Evolutionary conservation across 805 yeast species (phyloP).

Genomic region (Nakazawaea ishiwadae): DNA sequence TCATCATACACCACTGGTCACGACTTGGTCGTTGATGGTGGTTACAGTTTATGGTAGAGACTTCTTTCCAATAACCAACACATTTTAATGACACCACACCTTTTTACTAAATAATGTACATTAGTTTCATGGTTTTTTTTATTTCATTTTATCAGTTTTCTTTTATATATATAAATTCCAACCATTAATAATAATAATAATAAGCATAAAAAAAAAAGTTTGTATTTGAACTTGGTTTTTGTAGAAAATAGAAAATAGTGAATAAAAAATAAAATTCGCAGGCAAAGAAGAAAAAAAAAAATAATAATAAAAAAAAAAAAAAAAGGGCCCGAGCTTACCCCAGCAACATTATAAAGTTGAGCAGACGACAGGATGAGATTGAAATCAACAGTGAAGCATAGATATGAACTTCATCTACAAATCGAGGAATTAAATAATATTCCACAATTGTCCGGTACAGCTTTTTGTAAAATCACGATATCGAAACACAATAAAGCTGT

Average conservation of each 20-base stretch:
- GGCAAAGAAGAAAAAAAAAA: background rate
- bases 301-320: too few relatives aligned
- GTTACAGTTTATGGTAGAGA: constrained; percentile 80
- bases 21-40: constrained; percentile 81
- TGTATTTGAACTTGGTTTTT: too few relatives aligned
- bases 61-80: background rate
- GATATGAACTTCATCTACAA: constrained; percentile 54
- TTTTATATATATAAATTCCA: background rate
- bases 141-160: background rate
- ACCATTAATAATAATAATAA: background rate
- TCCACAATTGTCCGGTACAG: constrained; percentile 71
- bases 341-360: too few relatives aligned
- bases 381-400: constrained; percentile 29
- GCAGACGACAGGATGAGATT: too few relatives aligned
- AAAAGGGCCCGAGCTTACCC: too few relatives aligned
- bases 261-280: background rate
- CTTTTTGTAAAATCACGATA: constrained; percentile 45
- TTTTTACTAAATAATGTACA: background rate
- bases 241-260: too few relatives aligned
- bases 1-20: constrained; percentile 81
- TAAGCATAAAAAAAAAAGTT: background rate
- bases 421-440: constrained; percentile 75
- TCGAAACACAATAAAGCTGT: constrained; percentile 14
- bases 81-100: background rate
- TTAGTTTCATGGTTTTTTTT: background rate